phyloP scores from a whole-genome alignment of 2,329 filamentous ascomycete genomes.

The Paraconiothyrium sp. region DNA sequence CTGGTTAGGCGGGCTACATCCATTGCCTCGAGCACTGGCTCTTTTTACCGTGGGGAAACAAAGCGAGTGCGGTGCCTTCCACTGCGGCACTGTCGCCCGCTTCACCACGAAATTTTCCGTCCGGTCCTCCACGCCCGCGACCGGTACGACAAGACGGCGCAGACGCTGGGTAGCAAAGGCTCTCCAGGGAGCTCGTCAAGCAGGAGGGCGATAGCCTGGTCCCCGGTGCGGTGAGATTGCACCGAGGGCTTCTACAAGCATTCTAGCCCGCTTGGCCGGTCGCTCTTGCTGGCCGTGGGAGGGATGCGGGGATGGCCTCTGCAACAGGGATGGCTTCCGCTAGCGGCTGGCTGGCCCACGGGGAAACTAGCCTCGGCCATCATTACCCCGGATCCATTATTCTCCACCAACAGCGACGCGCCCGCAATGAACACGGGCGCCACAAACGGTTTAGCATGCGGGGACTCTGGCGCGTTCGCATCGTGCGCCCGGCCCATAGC shows the following conservation, averaged over 20 bases:
- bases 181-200: neutral
- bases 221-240: neutral
- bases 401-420: conserved; percentile 4
- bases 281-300: neutral
- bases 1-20: neutral
- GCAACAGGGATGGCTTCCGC: conserved; percentile 9
- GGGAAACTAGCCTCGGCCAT: conserved; percentile 7
- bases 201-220: neutral
- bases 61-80: neutral
- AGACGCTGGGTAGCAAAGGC: neutral
- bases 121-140: neutral
- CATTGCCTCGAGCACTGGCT: neutral
- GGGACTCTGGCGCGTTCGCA: conserved; percentile 1
- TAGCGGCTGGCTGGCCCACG: neutral
- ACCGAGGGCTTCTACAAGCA: neutral
- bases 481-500: neutral
- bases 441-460: conserved; percentile 9
- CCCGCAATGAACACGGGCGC: neutral
- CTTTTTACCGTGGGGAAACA: neutral
- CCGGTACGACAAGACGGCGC: neutral
- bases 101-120: neutral
- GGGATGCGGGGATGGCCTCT: neutral
- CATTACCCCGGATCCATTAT: neutral
- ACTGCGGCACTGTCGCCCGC: neutral
- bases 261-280: neutral